Percentiles rank a stretch among this genome's conserved stretches.
Evolutionary conservation across 805 yeast species (phyloP).

Genomic region (Yueomyces sp.): DNA sequence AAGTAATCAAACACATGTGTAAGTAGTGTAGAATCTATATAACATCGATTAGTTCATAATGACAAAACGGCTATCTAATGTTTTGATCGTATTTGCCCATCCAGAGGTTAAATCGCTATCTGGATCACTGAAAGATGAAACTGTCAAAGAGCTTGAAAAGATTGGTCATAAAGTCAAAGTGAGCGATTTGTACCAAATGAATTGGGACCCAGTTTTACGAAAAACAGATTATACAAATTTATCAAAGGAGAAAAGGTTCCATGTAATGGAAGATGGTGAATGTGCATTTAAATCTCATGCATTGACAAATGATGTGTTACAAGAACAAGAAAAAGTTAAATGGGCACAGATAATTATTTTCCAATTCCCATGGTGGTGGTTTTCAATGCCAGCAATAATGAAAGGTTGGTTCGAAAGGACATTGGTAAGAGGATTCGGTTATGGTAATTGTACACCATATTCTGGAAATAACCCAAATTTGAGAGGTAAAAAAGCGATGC

Average conservation of each 20-base stretch:
- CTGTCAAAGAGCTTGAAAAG: constrained; percentile 8
- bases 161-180: constrained; percentile 18
- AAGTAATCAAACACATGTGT: too few species aligned
- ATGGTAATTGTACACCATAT: constrained; percentile 4
- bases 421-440: constrained; percentile 13
- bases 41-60: not conserved
- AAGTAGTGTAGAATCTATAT: too few species aligned
- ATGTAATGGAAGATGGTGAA: constrained; percentile 5
- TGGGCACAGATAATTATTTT: constrained; percentile 17
- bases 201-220: constrained; percentile 14
- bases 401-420: constrained; percentile 21
- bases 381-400: constrained; percentile 16
- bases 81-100: constrained; percentile 18
- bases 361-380: constrained; percentile 19
- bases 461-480: not conserved
- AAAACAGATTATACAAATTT: constrained; percentile 11
- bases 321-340: constrained; percentile 14
- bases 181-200: constrained; percentile 13
- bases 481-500: constrained; percentile 12
- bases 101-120: constrained; percentile 17
- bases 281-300: constrained; percentile 3
- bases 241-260: constrained; percentile 4
- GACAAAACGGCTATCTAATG: constrained; percentile 6
- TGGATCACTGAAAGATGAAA: constrained; percentile 10
- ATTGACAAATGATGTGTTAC: constrained; percentile 12